A percentile compares a stretch with the other conserved stretches of the same genome.
Evolutionary conservation across 2,329 filamentous ascomycete species (phyloP).

Genomic region (Phialophora verrucosa): DNA sequence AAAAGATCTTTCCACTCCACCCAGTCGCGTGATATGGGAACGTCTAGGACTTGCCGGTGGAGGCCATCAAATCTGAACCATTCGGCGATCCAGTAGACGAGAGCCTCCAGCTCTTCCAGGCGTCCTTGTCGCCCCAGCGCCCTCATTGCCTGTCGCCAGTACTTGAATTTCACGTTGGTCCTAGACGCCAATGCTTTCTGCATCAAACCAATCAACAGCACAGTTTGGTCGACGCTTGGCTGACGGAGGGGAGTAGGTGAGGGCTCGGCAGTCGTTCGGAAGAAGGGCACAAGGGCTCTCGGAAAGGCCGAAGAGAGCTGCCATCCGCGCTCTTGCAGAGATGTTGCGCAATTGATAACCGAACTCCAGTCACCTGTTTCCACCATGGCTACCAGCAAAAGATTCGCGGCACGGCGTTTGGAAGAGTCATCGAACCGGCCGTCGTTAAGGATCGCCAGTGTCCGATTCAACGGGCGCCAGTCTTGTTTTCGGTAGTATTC

Average conservation of each 20-base stretch:
- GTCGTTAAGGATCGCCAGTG: conserved; percentile 59
- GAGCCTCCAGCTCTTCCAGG: conserved; percentile 24
- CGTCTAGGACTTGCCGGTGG: conserved; percentile 3
- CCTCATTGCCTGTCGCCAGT: conserved; percentile 65
- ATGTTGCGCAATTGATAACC: conserved; percentile 16
- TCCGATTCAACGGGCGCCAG: conserved; percentile 60
- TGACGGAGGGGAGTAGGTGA: neutral
- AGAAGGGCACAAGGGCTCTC: conserved; percentile 6
- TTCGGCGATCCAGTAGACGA: conserved; percentile 36
- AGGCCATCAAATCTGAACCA: conserved; percentile 25
- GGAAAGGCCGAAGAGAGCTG: conserved; percentile 12
- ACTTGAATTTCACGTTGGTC: conserved; percentile 48
- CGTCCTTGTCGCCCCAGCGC: conserved; percentile 54
- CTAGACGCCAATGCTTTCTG: conserved; percentile 55
- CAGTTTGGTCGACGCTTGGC: conserved; percentile 31
- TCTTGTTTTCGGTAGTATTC: conserved; percentile 59
- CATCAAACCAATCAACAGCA: conserved; percentile 55
- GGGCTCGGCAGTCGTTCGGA: conserved; percentile 4
- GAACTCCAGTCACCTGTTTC: conserved; percentile 45
- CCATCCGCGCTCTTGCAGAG: conserved; percentile 17
- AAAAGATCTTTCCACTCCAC: conserved; percentile 42
- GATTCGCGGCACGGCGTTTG: conserved; percentile 44
- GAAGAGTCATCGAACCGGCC: conserved; percentile 42
- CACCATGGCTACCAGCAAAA: conserved; percentile 47
- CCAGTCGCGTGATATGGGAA: neutral